Base-by-base conservation (phyloP, 2,329 filamentous ascomycete genomes). In the Ophiosphaerella herpotricha region DNA sequence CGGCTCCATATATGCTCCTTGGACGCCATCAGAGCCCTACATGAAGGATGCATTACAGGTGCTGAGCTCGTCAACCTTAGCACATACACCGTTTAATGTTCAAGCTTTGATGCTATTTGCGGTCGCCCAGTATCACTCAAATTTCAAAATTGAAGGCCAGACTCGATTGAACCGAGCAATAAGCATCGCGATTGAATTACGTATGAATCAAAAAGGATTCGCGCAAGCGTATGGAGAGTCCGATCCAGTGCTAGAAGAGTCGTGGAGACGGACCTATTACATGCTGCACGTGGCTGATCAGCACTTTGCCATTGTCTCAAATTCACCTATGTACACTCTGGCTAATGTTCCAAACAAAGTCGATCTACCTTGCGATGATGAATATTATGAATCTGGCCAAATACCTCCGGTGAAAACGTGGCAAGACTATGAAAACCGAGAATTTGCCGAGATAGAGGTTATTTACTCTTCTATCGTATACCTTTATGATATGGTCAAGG, bases 221-320 rank as follows among this genome's bases (percentile, higher is more conserved):
- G 87, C 90, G 0, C 74, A 77, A 0, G 72, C 78, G 2, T 79
- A 90, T 64, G 86, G 88, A 8, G 78, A 81, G 36, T 83, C 83
- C 2, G 83, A 87, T 52, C 79, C 84, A 0, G 78, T 91, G 1
- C 70, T 92, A 2, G 89, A 92, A 67, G 92, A 97, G 72, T 91
- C 87, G 65, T 88, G 90, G 83, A 83, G 91, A 24, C 82, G 92
- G 45, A 96, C 91, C 1, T 97, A 90, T 89, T 96, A 91, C 88
- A 89, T 84, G 61, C 56, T 89, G 5, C 90, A 86, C 63, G 80
- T 90, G 21, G 81, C 89, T 7, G 90, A 95, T 67, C 89, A 88
- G 43, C 86, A 95, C 80, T 81, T 94, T 52, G 88, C 90, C 3
- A 88, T 90, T 3, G 84, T 95, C 55, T 87, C 87, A 58, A 82